These are phyloP conservation scores for Excoecaria cochinchinensis DNA, from an alignment of 345 rosid species.

Conservation along the genomic window DNA sequence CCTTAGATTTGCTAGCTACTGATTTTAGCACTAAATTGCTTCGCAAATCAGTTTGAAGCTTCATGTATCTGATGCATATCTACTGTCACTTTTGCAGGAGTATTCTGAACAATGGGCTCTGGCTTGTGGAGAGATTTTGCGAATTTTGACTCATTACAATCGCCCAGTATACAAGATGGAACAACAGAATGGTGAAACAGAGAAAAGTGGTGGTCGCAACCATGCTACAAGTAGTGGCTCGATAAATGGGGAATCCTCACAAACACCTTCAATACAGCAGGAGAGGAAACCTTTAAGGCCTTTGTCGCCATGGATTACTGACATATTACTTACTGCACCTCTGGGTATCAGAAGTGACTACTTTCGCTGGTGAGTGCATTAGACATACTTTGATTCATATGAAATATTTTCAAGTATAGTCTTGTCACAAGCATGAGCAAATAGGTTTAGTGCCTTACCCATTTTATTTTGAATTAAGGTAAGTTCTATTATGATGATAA, in stretches of 20 bases:
- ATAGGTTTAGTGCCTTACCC: too few relatives aligned
- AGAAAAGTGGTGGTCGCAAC: slow-evolving; percentile 47
- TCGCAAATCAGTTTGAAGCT: neutral
- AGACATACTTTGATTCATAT: too few relatives aligned
- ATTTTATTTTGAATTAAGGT: too few relatives aligned
- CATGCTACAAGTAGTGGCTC: slow-evolving; percentile 45
- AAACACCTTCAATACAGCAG: slow-evolving; percentile 43
- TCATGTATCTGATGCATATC: neutral
- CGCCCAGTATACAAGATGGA: slow-evolving; percentile 89
- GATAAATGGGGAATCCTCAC: slow-evolving; percentile 39
- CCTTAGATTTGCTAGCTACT: neutral
- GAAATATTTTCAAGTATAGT: too few relatives aligned
- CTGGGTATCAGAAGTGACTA: slow-evolving; percentile 93
- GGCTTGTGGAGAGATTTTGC: slow-evolving; percentile 94
- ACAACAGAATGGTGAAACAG: slow-evolving; percentile 52
- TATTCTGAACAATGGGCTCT: slow-evolving; percentile 99
- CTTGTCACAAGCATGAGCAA: too few relatives aligned
- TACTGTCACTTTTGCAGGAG: slow-evolving; percentile 48
- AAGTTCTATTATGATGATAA: too few relatives aligned
- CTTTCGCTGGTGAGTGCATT: slow-evolving; percentile 80
- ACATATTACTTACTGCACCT: slow-evolving; percentile 91
- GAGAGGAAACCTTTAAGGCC: slow-evolving; percentile 94
- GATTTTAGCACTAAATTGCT: slow-evolving; percentile 8
- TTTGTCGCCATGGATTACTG: slow-evolving; percentile 94
- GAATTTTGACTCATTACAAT: slow-evolving; percentile 93